Base-by-base conservation (phyloP, 2,329 filamentous ascomycete species). In the Chrysosporium queenslandicum region DNA sequence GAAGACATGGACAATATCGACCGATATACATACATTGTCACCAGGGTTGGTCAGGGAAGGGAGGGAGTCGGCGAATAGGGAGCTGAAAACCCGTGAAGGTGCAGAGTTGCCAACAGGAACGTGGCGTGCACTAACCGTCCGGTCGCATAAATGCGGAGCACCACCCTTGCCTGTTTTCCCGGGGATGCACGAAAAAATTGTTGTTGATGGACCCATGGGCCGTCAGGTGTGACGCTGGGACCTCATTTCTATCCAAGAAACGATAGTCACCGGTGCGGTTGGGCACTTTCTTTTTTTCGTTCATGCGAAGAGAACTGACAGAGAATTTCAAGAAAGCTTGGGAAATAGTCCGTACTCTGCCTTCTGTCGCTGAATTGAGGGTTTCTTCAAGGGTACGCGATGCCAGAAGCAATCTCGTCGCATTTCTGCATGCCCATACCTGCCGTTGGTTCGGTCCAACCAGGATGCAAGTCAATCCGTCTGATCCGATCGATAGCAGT, bases 101-200 rank as follows among this genome's bases (percentile, higher is more conserved):
- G 20, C 30, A 36, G 20, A 23, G 12, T 37, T 30, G 30, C 12
- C 3, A 23, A 16, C 47, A 41, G 47, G 27, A 50, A 41, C 39
- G 47, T 50, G 47, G 47, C 47, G 47, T 50, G 2, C 18, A 41
- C 47, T 50, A 50, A 25, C 47, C 47, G 18, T 40, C 23, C 36
- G 47, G 47, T 16, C 47, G 47, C 47, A 50, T 41, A 39, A 36
- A 12, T n/a, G 29, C 23, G 40, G 27, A 46, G 29, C 16, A 46
- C 29, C 29, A 30, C 9, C 20, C 27, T 8, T 45, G 25, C 42
- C 25, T 27, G 25, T 45, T 32, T 27, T 32, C 27, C 42, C 42
- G 2, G 42, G 20, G 5, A 25, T 46, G 27, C 42, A 46, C 27
- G 42, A 20, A 45, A 16, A 18, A 16, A 11, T 25, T 12, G 2